These are phyloP conservation scores for Dactylella cylindrospora DNA, from an alignment of 2,329 filamentous ascomycete species.

Conservation along the genomic window DNA sequence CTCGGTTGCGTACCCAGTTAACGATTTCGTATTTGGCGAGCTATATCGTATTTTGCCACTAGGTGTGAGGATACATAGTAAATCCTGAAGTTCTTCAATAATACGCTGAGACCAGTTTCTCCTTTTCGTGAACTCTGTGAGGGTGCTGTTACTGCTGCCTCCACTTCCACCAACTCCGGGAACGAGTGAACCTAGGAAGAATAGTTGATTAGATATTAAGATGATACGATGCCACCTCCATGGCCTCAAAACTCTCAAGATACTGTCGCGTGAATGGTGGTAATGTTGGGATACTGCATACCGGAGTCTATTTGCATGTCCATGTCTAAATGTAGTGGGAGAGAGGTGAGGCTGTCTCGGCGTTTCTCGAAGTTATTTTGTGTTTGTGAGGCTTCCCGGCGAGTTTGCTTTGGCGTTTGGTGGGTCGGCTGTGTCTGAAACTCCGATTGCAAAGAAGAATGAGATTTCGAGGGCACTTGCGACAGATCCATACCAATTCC, in stretches of 20 bases:
- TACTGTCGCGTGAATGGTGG: background rate
- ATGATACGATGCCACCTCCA: background rate
- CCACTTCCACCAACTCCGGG: constrained; percentile 12
- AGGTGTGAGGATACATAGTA: constrained; percentile 81
- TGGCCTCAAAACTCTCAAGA: background rate
- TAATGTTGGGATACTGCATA: constrained; percentile 2
- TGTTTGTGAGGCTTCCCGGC: constrained; percentile 5
- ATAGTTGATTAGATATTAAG: constrained; percentile 5
- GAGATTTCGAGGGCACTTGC: constrained; percentile 25
- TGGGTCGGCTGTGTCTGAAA: constrained; percentile 14
- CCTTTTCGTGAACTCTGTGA: constrained; percentile 67
- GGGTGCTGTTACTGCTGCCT: constrained; percentile 57
- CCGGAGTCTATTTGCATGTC: constrained; percentile 40
- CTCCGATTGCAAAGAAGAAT: constrained; percentile 29
- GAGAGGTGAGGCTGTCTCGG: constrained; percentile 33
- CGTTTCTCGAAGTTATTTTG: constrained; percentile 21
- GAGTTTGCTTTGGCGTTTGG: constrained; percentile 11
- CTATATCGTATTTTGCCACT: constrained; percentile 81
- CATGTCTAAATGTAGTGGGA: constrained; percentile 35
- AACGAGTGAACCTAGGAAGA: constrained; percentile 30
- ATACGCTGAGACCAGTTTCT: constrained; percentile 84
- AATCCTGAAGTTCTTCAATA: constrained; percentile 84
- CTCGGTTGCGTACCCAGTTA: constrained; percentile 73
- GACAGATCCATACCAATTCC: constrained; percentile 19
- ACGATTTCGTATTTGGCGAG: constrained; percentile 72